phyloP scores from a whole-genome alignment of 345 rosid species.

The Pistacia atlantica region DNA sequence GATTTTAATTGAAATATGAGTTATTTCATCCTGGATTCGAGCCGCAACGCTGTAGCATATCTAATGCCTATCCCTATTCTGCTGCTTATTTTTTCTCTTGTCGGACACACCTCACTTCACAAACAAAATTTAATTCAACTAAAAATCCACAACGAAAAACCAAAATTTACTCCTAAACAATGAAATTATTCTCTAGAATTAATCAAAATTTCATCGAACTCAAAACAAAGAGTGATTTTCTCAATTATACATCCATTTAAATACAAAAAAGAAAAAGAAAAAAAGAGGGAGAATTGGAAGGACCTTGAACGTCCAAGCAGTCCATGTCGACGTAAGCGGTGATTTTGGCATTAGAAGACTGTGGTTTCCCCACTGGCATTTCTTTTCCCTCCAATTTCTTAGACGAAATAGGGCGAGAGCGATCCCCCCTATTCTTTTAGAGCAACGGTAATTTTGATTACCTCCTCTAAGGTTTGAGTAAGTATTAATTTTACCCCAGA shows the following conservation, averaged over 20 bases:
- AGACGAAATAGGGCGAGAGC: no score
- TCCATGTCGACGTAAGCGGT: constrained; percentile 96
- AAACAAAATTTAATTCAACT: background rate
- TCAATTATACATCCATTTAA: background rate
- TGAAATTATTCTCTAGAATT: background rate
- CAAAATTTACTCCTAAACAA: background rate
- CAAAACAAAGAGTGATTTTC: background rate
- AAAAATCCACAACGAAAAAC: background rate
- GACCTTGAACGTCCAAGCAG: constrained; percentile 99
- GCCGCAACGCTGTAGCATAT: no score
- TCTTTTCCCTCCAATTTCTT: background rate
- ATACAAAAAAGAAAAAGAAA: no score
- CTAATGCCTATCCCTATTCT: no score
- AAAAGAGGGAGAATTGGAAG: background rate
- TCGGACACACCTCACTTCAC: background rate
- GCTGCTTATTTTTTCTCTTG: no score
- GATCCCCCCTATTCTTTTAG: no score
- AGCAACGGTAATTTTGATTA: no score
- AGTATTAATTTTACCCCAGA: no score
- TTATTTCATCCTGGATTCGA: no score
- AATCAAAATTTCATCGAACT: background rate
- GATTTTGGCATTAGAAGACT: constrained; percentile 62
- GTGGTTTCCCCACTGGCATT: constrained; percentile 84
- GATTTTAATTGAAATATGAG: no score
- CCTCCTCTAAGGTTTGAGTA: no score